Evolutionary conservation across 768 basidiomycete genomes (phyloP).

Genomic region (Mycena chlorophos): DNA sequence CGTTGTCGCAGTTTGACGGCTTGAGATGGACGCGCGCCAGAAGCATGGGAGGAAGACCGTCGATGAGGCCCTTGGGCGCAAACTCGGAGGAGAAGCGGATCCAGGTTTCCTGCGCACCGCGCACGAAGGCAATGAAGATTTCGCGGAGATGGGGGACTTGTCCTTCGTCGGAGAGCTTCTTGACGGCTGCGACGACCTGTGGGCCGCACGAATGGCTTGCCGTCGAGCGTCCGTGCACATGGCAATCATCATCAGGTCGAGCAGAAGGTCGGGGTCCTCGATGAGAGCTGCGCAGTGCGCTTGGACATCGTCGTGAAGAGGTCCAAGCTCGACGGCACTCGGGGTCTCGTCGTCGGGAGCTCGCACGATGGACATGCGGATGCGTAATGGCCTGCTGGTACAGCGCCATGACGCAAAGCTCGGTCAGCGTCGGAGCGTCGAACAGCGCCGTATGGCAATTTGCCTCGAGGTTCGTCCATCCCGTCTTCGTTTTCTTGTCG

Average conservation of each 20-base stretch:
- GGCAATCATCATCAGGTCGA: constrained; percentile 15
- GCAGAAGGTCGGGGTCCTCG: constrained; percentile 17
- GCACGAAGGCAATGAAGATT: constrained; percentile 21
- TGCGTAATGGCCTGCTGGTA: constrained; percentile 24
- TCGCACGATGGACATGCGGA: constrained; percentile 26
- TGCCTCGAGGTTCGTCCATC: constrained; percentile 28
- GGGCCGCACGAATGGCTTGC: constrained; percentile 10
- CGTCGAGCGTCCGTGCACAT: constrained; percentile 16
- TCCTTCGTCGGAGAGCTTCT: neutral
- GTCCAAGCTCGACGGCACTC: constrained; percentile 27
- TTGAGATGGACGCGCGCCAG: constrained; percentile 13
- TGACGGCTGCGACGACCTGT: constrained; percentile 15
- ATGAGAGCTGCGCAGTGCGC: constrained; percentile 17
- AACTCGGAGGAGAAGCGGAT: constrained; percentile 31
- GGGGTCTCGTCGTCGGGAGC: neutral
- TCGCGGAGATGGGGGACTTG: constrained; percentile 19
- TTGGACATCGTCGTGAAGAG: constrained; percentile 21
- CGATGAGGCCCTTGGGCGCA: constrained; percentile 20
- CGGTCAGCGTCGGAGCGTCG: constrained; percentile 29
- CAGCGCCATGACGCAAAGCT: constrained; percentile 25
- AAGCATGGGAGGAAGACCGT: constrained; percentile 9
- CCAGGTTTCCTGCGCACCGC: constrained; percentile 24
- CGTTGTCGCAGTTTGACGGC: constrained; percentile 31
- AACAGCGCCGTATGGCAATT: constrained; percentile 26
- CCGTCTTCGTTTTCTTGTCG: constrained; percentile 20